Percentiles rank a stretch among this genome's conserved stretches.
These are phyloP conservation scores for Nymphaea thermarum DNA, from an alignment of 164 flowering plant species.

Conservation along the genomic window DNA sequence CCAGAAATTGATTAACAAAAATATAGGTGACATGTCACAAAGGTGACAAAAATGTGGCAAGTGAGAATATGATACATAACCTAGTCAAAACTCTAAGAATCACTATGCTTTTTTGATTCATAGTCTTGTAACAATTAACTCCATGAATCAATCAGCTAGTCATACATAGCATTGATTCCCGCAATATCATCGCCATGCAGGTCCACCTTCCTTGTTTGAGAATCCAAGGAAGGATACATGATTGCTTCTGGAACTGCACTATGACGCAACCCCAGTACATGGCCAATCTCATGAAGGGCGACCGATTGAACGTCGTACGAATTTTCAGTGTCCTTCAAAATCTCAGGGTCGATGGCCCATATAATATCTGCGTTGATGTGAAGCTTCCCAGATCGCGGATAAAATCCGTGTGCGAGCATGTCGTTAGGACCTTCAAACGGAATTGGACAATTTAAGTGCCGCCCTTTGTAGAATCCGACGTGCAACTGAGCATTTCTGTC, in stretches of 20 bases:
- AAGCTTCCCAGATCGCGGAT: constrained; percentile 53
- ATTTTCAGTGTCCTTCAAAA: constrained; percentile 12
- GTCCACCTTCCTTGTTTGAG: constrained; percentile 34
- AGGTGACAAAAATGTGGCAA: too few species aligned
- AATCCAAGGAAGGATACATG: constrained; percentile 59
- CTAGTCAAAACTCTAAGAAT: too few species aligned
- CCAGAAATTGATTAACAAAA: too few species aligned
- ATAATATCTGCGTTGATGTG: constrained; percentile 59
- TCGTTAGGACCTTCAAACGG: constrained; percentile 68
- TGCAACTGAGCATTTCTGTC: constrained; percentile 32
- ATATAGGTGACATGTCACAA: too few species aligned
- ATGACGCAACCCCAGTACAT: constrained; percentile 67
- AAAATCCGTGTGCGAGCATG: constrained; percentile 69
- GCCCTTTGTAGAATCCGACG: constrained; percentile 3
- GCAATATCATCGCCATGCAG: constrained; percentile 42
- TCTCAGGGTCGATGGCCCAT: constrained; percentile 29
- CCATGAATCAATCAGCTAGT: too few species aligned
- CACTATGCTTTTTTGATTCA: too few species aligned
- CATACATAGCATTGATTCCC: constrained; percentile 51
- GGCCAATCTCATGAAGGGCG: constrained; percentile 92
- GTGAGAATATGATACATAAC: too few species aligned
- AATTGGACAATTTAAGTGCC: constrained; percentile 2
- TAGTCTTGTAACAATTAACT: too few species aligned
- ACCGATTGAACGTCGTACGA: constrained; percentile 64
- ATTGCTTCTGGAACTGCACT: constrained; percentile 51